Base-by-base conservation (phyloP, 2,329 filamentous ascomycete species). In the Clarireedia paspali region DNA sequence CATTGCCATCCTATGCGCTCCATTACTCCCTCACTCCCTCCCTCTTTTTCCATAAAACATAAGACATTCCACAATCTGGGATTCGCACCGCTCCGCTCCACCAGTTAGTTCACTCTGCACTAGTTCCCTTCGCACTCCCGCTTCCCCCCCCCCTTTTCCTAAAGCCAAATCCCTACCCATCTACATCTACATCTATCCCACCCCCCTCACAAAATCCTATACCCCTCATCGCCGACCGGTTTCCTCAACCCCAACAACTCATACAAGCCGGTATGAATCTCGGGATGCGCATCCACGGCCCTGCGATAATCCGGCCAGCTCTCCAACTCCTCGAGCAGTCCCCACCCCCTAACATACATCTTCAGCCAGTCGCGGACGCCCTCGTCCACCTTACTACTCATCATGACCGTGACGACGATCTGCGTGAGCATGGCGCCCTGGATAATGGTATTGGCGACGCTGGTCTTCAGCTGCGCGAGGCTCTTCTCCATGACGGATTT, bases 371-470 rank as follows among this genome's bases (percentile, higher is more conserved):
- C 57, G 39, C 51, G 55, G 40, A 66, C 10, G 2, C 51, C 56
- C 0, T 64, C 61, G n/a, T 64, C 62, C 1, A 66, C 65, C 26
- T 60, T 64, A 1, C 53, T 55, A 27, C 57, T 62, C 24, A 62
- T 26, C 45, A 59, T 56, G 1, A 67, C 48, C 27, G 56, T 57
- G 1, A 56, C 53, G 15, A 57, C 50, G 4, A 66, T 63, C 2
- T 59, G 52, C 4, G 48, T 46, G 14, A 65, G 12, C 1, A 59
- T 57, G 0, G 47, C 24, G 6, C 6, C 5, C 5, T 30, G 23
- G 0, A 62, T 45, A 4, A 51, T 53, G 2, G 49, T 40, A 15
- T 56, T 46, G 6, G 17, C 7, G 6, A 55, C 56, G n/a, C 55
- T 48, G 4, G 58, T 57, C 47, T 64, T 64, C 14, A 67, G 14